A percentile compares a stretch with the other conserved stretches of the same genome.
phyloP scores from a whole-genome alignment of 1,139 yeast genomes.

The Candida tetrigidarum region DNA sequence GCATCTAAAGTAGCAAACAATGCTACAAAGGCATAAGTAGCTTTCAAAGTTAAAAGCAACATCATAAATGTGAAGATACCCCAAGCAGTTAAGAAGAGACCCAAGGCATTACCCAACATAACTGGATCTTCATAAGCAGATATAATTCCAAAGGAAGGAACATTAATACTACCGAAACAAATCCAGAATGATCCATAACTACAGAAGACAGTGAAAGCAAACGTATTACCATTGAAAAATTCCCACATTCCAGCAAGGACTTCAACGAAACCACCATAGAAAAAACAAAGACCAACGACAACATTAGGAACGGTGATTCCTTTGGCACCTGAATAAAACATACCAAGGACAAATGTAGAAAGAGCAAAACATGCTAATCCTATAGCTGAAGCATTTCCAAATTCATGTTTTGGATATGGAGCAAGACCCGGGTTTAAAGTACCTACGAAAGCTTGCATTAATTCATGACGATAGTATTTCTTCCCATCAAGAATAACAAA shows the following conservation, averaged over 20 bases:
- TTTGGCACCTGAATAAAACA: conserved; percentile 46
- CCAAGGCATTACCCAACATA: conserved; percentile 37
- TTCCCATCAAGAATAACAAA: conserved; percentile 32
- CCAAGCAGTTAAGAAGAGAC: conserved; percentile 50
- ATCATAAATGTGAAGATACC: conserved; percentile 46
- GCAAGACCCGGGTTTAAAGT: conserved; percentile 42
- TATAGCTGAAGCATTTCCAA: conserved; percentile 65
- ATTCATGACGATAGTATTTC: conserved; percentile 37
- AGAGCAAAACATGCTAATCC: conserved; percentile 59
- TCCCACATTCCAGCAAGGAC: conserved; percentile 59
- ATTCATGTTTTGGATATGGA: conserved; percentile 35
- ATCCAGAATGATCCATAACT: conserved; percentile 51
- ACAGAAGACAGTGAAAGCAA: conserved; percentile 46
- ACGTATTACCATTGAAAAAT: conserved; percentile 40
- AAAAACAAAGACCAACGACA: conserved; percentile 47
- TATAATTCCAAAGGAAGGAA: conserved; percentile 53
- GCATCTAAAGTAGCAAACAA: no score
- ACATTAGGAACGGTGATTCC: conserved; percentile 39
- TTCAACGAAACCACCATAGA: conserved; percentile 55
- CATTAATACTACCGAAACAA: conserved; percentile 38
- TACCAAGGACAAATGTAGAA: conserved; percentile 51
- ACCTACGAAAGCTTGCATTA: conserved; percentile 42
- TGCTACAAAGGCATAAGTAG: conserved; percentile 44
- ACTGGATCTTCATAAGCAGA: conserved; percentile 51
- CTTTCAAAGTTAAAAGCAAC: conserved; percentile 43